phyloP scores from a whole-genome alignment of 805 yeast genomes.

The Metschnikowia kofuensis region DNA sequence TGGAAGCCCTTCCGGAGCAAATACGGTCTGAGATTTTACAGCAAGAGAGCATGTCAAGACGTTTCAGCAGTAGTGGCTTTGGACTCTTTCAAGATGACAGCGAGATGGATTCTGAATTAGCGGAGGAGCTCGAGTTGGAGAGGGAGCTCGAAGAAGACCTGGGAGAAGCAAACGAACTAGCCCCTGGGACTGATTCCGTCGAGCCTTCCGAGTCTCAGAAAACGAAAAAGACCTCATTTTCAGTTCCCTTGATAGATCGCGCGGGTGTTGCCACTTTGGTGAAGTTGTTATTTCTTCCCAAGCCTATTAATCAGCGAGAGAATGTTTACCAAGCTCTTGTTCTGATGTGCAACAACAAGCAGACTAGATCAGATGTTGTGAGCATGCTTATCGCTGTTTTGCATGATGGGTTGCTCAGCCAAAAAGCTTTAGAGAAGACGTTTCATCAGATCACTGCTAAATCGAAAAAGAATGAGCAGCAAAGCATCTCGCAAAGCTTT shows the following conservation, averaged over 20 bases:
- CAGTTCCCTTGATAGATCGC: constrained; percentile 67
- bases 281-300: constrained; percentile 71
- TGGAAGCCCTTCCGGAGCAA: constrained; percentile 72
- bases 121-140: constrained; percentile 22
- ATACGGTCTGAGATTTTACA: constrained; percentile 62
- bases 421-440: constrained; percentile 56
- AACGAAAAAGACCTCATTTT: constrained; percentile 10
- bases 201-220: constrained; percentile 14
- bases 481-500: constrained; percentile 9
- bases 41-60: constrained; percentile 48
- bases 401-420: constrained; percentile 70
- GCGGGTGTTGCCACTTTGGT: constrained; percentile 72
- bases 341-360: constrained; percentile 70
- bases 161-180: constrained; percentile 2
- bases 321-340: constrained; percentile 62
- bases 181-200: neutral
- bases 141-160: constrained; percentile 18
- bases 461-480: constrained; percentile 27
- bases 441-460: constrained; percentile 55
- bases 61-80: constrained; percentile 27
- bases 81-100: constrained; percentile 18
- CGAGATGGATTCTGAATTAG: constrained; percentile 22
- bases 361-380: constrained; percentile 71
- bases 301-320: constrained; percentile 59
- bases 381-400: constrained; percentile 64